Percentiles rank a stretch among this genome's conserved stretches.
Conservation (phyloP, 129 eudicot species). For the Tagetes erecta region DNA sequence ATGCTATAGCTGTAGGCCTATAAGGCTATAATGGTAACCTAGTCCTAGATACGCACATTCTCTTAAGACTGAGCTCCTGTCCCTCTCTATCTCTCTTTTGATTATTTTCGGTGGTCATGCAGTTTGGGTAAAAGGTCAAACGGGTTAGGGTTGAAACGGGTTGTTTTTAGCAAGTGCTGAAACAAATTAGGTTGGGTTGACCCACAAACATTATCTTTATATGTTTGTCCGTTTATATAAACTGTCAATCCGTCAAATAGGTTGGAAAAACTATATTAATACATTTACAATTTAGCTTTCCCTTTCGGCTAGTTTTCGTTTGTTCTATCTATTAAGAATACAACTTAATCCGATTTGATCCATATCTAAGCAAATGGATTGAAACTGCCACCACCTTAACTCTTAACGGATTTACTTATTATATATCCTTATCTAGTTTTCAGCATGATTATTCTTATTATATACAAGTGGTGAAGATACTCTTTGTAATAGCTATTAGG, state of each 20-base stretch:
- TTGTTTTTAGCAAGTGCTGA: neutral
- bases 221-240: neutral
- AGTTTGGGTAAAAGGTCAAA: neutral
- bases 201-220: neutral
- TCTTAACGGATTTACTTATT: neutral
- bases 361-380: neutral
- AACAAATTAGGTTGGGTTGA: neutral
- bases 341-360: neutral
- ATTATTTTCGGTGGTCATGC: neutral
- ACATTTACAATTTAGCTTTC: neutral
- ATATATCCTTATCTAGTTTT: neutral
- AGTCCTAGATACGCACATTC: neutral
- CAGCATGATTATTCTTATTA: neutral
- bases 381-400: neutral
- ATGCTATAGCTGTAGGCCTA: conserved; percentile 3
- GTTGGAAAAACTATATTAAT: neutral
- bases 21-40: conserved; percentile 13
- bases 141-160: neutral
- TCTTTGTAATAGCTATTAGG: neutral
- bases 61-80: neutral
- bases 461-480: neutral
- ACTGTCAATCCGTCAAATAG: neutral
- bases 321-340: neutral
- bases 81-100: neutral
- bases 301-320: neutral